A percentile compares a stretch with the other conserved stretches of the same genome.
Evolutionary conservation across 2,329 filamentous ascomycete species (phyloP).

Genomic region (Zymoseptoria crescenta): DNA sequence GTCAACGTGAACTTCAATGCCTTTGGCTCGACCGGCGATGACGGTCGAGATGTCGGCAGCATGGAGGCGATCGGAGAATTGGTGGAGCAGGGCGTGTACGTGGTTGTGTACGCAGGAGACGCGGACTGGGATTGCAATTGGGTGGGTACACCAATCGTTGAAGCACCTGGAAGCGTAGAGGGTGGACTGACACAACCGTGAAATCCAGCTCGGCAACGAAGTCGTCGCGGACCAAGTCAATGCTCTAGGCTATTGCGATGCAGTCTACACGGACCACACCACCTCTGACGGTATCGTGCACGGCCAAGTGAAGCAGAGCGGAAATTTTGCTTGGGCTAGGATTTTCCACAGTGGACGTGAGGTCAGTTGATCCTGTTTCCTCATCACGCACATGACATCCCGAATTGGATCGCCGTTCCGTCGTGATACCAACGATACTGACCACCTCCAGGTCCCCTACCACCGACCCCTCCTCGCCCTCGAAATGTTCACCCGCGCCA

Average conservation of each 20-base stretch:
- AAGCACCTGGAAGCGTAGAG: not conserved
- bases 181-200: too few relatives aligned
- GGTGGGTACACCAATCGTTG: constrained; percentile 16
- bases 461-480: constrained; percentile 43
- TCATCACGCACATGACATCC: too few relatives aligned
- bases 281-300: constrained; percentile 41
- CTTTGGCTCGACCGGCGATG: constrained; percentile 44
- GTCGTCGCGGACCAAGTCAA: constrained; percentile 34
- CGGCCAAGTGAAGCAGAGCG: constrained; percentile 46
- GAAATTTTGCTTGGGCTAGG: constrained; percentile 43
- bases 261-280: constrained; percentile 42
- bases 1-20: constrained; percentile 35
- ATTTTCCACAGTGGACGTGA: constrained; percentile 44
- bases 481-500: constrained; percentile 43
- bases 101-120: constrained; percentile 41
- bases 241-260: constrained; percentile 35
- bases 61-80: constrained; percentile 36
- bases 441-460: constrained; percentile 35
- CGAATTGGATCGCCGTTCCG: too few relatives aligned
- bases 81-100: constrained; percentile 34
- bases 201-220: constrained; percentile 30
- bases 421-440: too few relatives aligned
- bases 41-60: constrained; percentile 38
- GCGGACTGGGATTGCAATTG: constrained; percentile 44
- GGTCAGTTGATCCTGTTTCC: not conserved